Percentiles rank a stretch among this genome's conserved stretches.
Conservation (phyloP, 1,284 basidiomycete species). For the Sanghuangporus baumii region DNA sequence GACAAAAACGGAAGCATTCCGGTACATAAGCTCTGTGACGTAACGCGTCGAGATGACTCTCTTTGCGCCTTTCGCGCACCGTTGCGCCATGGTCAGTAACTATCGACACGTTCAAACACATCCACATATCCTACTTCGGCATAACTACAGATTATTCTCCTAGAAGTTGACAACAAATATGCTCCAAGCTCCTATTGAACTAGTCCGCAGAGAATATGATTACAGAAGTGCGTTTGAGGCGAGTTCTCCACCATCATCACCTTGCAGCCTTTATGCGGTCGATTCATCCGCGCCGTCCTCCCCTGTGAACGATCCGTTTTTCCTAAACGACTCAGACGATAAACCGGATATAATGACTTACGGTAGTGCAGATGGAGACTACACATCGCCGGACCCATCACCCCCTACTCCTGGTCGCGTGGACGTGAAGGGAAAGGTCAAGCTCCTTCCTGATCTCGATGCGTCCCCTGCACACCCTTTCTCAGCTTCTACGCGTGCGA, state of each 20-base stretch:
- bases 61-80: not conserved
- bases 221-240: not conserved
- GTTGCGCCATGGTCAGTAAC: not conserved
- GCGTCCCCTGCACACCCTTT: slow-evolving; percentile 20
- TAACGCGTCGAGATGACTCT: not conserved
- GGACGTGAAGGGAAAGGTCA: not conserved
- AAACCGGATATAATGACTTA: not conserved
- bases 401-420: not conserved
- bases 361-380: not conserved
- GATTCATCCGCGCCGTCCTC: slow-evolving; percentile 18
- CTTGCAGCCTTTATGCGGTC: slow-evolving; percentile 7
- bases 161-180: not conserved
- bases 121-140: not conserved
- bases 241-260: slow-evolving; percentile 13
- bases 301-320: not conserved
- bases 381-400: not conserved
- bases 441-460: not conserved
- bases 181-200: slow-evolving; percentile 1
- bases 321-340: not conserved
- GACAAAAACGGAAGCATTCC: not conserved
- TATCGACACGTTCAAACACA: not conserved
- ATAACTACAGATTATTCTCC: not conserved
- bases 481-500: slow-evolving; percentile 22
- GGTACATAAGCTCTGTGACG: not conserved
- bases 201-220: not conserved